These are phyloP conservation scores for Metschnikowia henanensis DNA, from an alignment of 805 yeast species.

Conservation along the genomic window DNA sequence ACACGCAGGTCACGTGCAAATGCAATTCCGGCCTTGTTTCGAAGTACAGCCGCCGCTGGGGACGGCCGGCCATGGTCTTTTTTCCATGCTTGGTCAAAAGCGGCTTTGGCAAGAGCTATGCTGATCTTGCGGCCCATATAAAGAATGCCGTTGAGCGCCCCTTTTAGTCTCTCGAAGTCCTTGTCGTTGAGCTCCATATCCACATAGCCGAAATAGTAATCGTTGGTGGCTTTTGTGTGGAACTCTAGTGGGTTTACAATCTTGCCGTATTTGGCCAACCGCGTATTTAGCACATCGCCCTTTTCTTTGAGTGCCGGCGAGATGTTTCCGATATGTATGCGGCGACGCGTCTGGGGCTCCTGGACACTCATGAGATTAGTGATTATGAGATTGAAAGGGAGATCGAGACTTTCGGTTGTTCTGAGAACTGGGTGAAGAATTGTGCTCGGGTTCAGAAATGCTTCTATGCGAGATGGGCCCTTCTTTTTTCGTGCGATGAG, in stretches of 20 bases:
- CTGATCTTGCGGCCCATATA: constrained; percentile 72
- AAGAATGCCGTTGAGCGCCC: constrained; percentile 64
- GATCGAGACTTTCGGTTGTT: too few relatives aligned
- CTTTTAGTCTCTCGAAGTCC: constrained; percentile 49
- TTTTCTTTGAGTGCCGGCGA: constrained; percentile 51
- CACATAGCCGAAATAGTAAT: constrained; percentile 63
- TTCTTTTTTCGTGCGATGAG: too few relatives aligned
- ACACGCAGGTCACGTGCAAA: constrained; percentile 40
- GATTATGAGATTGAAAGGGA: too few relatives aligned
- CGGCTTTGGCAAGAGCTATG: constrained; percentile 63
- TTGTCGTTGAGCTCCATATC: constrained; percentile 53
- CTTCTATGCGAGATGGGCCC: too few relatives aligned
- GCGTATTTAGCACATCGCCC: constrained; percentile 45
- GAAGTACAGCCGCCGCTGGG: constrained; percentile 23
- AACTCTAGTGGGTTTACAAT: constrained; percentile 47
- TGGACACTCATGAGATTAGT: neutral
- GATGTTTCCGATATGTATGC: constrained; percentile 68
- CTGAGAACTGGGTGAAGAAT: too few relatives aligned
- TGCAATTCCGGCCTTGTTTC: constrained; percentile 33
- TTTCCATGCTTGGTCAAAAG: constrained; percentile 42
- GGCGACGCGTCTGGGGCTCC: constrained; percentile 6
- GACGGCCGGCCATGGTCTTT: constrained; percentile 43
- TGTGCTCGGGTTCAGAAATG: too few relatives aligned
- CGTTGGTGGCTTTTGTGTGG: constrained; percentile 54
- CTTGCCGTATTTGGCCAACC: constrained; percentile 66